Conservation (phyloP, 2,329 filamentous ascomycete species). For the Fusarium papillatum region DNA sequence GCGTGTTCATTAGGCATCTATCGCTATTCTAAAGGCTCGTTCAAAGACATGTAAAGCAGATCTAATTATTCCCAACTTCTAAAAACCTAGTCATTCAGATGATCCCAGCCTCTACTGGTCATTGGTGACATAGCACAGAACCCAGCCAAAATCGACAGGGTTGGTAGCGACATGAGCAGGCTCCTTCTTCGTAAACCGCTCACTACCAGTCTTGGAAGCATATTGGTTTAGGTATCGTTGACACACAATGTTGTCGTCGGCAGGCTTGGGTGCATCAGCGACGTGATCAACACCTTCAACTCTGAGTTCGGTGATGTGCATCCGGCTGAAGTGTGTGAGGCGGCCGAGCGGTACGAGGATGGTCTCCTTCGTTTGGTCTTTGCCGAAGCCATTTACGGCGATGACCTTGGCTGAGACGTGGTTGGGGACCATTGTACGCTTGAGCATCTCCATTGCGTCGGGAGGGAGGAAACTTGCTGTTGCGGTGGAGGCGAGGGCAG, state of each 20-base stretch:
- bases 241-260: not conserved
- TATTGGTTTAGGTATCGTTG: not conserved
- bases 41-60: not conserved
- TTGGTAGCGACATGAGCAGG: not conserved
- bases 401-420: conserved; percentile 1
- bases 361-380: not conserved
- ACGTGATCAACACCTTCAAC: not conserved
- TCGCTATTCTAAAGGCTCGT: not conserved
- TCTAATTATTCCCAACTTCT: not conserved
- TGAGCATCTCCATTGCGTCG: not conserved
- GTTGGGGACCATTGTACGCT: not conserved
- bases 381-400: not conserved
- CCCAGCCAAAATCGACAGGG: not conserved
- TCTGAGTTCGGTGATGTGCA: not conserved
- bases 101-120: not conserved
- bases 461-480: not conserved
- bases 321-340: not conserved
- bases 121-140: conserved; percentile 5
- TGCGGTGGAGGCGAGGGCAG: not conserved
- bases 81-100: not conserved
- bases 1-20: not conserved
- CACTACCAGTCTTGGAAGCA: not conserved
- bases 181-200: not conserved
- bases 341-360: not conserved
- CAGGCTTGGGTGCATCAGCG: not conserved